Evolutionary conservation across 108 stramenopile genomes (phyloP).

Genomic region (Fistulifera pelliculosa): DNA sequence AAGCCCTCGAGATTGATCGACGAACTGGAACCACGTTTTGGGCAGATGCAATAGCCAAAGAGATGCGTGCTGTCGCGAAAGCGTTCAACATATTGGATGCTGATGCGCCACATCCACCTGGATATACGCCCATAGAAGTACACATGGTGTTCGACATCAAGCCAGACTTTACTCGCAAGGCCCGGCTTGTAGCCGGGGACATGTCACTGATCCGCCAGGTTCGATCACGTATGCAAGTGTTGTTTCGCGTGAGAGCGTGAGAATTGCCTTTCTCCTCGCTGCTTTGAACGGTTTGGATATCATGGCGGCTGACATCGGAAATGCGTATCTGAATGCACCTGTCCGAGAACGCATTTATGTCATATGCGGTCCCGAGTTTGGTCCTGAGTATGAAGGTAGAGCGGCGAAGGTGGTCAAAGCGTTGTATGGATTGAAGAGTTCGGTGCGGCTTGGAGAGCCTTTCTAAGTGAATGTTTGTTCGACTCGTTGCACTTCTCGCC

Average conservation of each 20-base stretch:
- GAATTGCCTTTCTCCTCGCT: conserved; percentile 31
- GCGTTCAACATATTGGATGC: conserved; percentile 28
- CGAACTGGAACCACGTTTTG: conserved; percentile 32
- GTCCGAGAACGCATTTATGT: conserved; percentile 21
- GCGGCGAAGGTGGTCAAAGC: conserved; percentile 17
- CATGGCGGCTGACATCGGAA: conserved; percentile 23
- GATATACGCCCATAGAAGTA: neutral
- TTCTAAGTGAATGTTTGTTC: conserved; percentile 3
- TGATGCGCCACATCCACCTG: conserved; percentile 7
- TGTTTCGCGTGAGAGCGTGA: conserved; percentile 35
- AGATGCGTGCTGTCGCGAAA: conserved; percentile 36
- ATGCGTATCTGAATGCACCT: conserved; percentile 37
- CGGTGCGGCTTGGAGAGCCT: conserved; percentile 17
- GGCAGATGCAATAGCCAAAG: conserved; percentile 30
- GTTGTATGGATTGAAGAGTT: conserved; percentile 35
- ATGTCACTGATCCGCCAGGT: conserved; percentile 21
- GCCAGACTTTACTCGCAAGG: conserved; percentile 28
- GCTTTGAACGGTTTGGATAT: conserved; percentile 39
- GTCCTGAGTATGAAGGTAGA: conserved; percentile 13
- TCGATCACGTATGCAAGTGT: conserved; percentile 39
- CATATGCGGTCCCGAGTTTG: conserved; percentile 27
- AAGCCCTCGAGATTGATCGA: conserved; percentile 34
- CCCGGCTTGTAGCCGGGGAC: conserved; percentile 32
- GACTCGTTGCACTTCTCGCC: conserved; percentile 9
- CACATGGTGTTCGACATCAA: conserved; percentile 45